Base-by-base conservation (phyloP, 192 early-diverging fungal genomes). In the Rhizoclosmatium globosum region DNA sequence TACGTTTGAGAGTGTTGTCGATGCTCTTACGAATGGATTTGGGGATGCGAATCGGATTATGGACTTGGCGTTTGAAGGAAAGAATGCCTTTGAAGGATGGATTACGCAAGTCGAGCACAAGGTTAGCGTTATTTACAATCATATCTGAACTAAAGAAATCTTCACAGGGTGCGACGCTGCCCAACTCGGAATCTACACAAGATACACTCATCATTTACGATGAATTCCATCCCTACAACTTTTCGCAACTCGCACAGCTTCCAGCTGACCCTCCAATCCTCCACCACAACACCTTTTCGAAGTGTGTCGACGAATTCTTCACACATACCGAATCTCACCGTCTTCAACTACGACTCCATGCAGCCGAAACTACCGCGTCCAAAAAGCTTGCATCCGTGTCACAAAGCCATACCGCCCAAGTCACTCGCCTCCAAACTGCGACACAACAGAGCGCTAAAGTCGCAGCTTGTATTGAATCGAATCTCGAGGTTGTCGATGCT, bases 291-390 rank as follows among this genome's bases (percentile, higher is more conserved):
- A 88, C 91, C 6, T 99, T 98, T 88, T 90, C 95, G 74, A 86
- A 90, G 41, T 89, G 92, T 0, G 96, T 95, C 0, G 98, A 99
- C 71, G 93, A 95, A 79, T 99, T 94, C 82, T 98, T 94, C 81
- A 96, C 96, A 0, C 90, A 94, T 41, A 86, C 96, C 41, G 98
- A 99, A 82, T 86, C 93, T 4, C 96, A 98, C 80, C 90, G 90
- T 73, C 84, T 97, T 19, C 86, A 89, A 41, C 57, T 94, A 44
- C 91, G 92, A 64, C 92, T 90, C 23, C 85, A 87, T n/a, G 84
- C 91, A 48, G 92, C 94, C 62, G 96, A 97, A 82, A 73, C 88
- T 1, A 86, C 88, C 45, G 96, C 96, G 0, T 79, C 84, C 44
- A 94, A 93, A 79, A 98, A 98, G 77, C 83, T 99, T 41, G 95